These are phyloP conservation scores for Lolium perenne DNA, from an alignment of 176 grass and related monocot species.

Conservation along the genomic window DNA sequence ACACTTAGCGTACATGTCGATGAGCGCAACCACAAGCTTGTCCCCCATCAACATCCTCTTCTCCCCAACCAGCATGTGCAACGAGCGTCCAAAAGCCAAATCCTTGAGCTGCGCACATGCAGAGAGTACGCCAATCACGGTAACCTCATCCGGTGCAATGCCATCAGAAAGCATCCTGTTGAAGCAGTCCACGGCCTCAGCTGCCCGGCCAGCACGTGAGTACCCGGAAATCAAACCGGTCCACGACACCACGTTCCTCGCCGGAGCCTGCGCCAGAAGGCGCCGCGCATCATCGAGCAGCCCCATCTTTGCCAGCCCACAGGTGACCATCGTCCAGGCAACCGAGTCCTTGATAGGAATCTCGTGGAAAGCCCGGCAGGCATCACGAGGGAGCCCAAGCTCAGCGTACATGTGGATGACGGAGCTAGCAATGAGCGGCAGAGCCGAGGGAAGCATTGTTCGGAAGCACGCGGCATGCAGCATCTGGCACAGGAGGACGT, in stretches of 20 bases:
- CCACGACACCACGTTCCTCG: conserved; percentile 72
- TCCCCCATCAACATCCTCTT: conserved; percentile 42
- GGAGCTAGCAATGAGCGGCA: conserved; percentile 35
- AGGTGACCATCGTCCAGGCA: conserved; percentile 62
- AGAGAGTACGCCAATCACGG: conserved; percentile 47
- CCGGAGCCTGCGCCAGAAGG: conserved; percentile 52
- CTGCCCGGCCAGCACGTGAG: conserved; percentile 45
- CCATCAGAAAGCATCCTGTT: conserved; percentile 60
- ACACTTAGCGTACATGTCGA: conserved; percentile 80
- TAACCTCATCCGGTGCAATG: conserved; percentile 52
- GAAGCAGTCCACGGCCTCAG: conserved; percentile 55
- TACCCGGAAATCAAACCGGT: conserved; percentile 64
- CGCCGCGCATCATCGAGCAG: conserved; percentile 42
- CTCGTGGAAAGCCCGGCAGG: conserved; percentile 43
- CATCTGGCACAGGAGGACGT: conserved; percentile 35
- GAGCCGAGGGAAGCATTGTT: conserved; percentile 22
- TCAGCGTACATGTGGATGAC: conserved; percentile 65
- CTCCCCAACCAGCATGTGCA: conserved; percentile 54
- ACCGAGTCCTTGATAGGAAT: conserved; percentile 50
- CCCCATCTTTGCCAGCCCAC: conserved; percentile 57
- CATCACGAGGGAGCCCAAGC: conserved; percentile 49
- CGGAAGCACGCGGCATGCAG: conserved; percentile 55
- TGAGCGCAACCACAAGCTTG: conserved; percentile 63
- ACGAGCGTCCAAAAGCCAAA: conserved; percentile 50
- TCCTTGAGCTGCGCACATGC: conserved; percentile 62